Base-by-base conservation (phyloP, 371 early-diverging fungal genomes). In the Syncephalastrum racemosum region DNA sequence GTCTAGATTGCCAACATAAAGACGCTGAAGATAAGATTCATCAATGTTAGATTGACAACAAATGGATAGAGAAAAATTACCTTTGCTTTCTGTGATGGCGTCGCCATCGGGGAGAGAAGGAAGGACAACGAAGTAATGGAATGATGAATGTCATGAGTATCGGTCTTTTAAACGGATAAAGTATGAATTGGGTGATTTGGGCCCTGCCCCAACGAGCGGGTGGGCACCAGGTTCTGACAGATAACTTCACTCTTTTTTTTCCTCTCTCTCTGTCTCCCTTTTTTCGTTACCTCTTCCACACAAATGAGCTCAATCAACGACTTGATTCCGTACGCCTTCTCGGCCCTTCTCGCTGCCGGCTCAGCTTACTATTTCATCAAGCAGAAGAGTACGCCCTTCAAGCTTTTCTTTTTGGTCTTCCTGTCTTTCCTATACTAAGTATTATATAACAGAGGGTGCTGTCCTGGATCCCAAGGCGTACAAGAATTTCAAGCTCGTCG, bases 401-500 rank as follows among this genome's bases (percentile, higher is more conserved):
- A 1, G 12, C 49, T 49, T 27, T 14, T 12, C 18, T 8, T 24
- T 48, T 50, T 22, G 6, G 0, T 10, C 13, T 50, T 22, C 16
- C 23, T 48, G 45, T 12, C 20, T 36, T 24, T 15, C 15, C 36
- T 15, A 10, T 15, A 24, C 31, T 10, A 22, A 10, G 2, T 14
- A 23, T 23, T 23, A 36, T 10, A 3, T 22, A 23, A 25, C 15
- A 59, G 59, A 59, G 46, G 72, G 62, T 23, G 64, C 81, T 19
- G 85, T 80, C 6, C 72, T 93, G 67, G 83, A 87, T 63, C 76
- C 87, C 54, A 82, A 86, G 56, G 85, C 86, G 39, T 95, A 87
- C 77, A 90, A 88, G 73, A 75, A 85, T 64, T 94, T 94, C 69
- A 85, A 84, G 63, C 81, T 95, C 25, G 73, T 81, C 45, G 84